Evolutionary conservation across 192 early-diverging fungal genomes (phyloP), one percentile per base, ranked within the genome.

Genomic region (Dimargaris verticillata): DNA sequence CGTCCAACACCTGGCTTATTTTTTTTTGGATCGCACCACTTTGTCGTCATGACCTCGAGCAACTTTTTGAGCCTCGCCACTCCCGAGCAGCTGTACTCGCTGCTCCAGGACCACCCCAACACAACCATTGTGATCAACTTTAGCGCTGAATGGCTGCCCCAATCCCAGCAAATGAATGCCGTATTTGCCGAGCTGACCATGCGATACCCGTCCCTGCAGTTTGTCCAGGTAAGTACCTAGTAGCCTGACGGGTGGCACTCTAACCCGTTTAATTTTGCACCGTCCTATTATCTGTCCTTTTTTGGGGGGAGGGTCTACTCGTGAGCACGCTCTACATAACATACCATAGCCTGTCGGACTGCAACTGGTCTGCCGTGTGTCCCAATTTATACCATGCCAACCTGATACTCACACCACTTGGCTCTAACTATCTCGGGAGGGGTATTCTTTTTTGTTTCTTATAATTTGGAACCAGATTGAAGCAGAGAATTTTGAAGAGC

Each of bases 151-250:
- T 98, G 89, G 89, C 88, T 88, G 33, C 80, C 80, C 48, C 84
- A 90, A 50, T 96, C 92, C 74, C 70, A 77, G 65, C 90, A 95
- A 71, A 92, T 98, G 83, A 88, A 90, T 70, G 80, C 81, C 41
- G 83, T 98, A n/a, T 89, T 96, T 68, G 74, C 74, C 53, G 91
- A 92, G 66, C 76, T 95, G 29, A 83, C 87, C 12, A 68, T 69
- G 46, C 91, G 92, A 69, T 86, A 83, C 68, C 69, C 87, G 25
- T 67, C 78, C 53, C 67, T 93, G 14, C 69, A 76, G 49, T 95
- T 90, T 66, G 68, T 93, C 66, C 78, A 81, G 75, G 86, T 96
- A 62, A 25, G 65, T 17, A n/a, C n/a, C 22, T 42, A n/a, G 29
- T 45, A 28, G 4, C 55, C 3, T 24, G 44, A 17, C 24, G 1